These are phyloP conservation scores for Xylariaceae sp. DNA, from an alignment of 2,329 filamentous ascomycete genomes.

Conservation along the genomic window DNA sequence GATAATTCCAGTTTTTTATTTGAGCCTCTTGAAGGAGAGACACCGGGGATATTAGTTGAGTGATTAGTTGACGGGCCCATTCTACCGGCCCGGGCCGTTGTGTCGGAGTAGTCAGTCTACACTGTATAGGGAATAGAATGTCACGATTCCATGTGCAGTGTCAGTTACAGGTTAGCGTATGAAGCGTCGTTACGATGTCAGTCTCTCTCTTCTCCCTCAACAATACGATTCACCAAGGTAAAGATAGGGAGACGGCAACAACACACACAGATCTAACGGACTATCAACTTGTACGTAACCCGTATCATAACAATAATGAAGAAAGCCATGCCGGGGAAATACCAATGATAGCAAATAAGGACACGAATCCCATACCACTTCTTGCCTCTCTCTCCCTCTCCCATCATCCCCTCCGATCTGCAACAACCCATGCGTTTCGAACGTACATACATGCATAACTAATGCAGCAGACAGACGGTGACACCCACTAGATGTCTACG, in stretches of 20 bases:
- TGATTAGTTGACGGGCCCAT: background rate
- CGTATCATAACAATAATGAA: background rate
- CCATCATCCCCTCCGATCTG: background rate
- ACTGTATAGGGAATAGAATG: background rate
- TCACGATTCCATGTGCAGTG: no score
- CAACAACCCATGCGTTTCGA: background rate
- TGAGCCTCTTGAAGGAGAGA: no score
- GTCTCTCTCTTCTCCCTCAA: background rate
- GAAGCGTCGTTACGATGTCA: background rate
- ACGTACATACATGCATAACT: background rate
- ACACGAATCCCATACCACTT: background rate
- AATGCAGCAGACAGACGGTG: background rate
- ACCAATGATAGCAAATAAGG: background rate
- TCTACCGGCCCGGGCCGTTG: background rate
- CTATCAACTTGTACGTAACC: no score
- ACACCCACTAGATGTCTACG: no score
- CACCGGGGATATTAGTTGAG: no score
- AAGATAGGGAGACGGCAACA: no score
- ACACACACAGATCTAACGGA: no score
- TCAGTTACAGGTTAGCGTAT: no score
- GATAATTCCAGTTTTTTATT: no score
- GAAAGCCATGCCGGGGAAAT: conserved; percentile 2
- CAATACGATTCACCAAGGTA: background rate
- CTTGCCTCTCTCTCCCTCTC: background rate
- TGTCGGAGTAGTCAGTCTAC: background rate